A percentile compares a stretch with the other conserved stretches of the same genome.
Conservation (phyloP, 768 basidiomycete genomes). For the Serendipita vermifera region DNA sequence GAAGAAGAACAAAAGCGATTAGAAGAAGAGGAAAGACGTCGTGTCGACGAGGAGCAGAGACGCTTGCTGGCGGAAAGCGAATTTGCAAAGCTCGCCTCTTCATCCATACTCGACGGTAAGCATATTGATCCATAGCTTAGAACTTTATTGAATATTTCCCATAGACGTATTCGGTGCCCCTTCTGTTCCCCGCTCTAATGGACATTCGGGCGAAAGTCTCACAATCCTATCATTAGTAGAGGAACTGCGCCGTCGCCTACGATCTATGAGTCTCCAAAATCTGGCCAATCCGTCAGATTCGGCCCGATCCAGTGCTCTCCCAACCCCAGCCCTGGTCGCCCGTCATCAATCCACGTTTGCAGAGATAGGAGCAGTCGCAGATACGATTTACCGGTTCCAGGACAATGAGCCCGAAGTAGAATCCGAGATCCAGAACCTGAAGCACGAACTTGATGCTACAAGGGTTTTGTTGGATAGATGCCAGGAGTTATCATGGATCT, state of each 20-base stretch:
- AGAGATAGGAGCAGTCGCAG: conserved; percentile 37
- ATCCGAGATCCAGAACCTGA: conserved; percentile 50
- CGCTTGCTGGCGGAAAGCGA: conserved; percentile 4
- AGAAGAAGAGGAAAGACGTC: conserved; percentile 10
- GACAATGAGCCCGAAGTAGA: conserved; percentile 31
- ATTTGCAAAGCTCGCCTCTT: background rate
- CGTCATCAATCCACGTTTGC: conserved; percentile 35
- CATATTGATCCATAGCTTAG: too few species aligned
- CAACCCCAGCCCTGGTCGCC: conserved; percentile 28
- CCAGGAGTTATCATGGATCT: conserved; percentile 42
- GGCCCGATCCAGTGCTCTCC: background rate
- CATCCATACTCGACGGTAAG: background rate
- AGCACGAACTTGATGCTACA: conserved; percentile 43
- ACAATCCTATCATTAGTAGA: background rate
- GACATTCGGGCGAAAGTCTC: background rate
- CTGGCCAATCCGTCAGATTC: background rate
- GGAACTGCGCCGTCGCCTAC: background rate
- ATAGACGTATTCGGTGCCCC: background rate
- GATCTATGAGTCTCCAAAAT: background rate
- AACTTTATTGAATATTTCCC: background rate
- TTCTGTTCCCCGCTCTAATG: background rate
- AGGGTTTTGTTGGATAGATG: conserved; percentile 38
- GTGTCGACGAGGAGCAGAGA: conserved; percentile 10
- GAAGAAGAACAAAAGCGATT: conserved; percentile 22
- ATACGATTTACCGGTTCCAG: conserved; percentile 37